phyloP scores from a whole-genome alignment of 805 yeast genomes.

The Candida wancherniae region DNA sequence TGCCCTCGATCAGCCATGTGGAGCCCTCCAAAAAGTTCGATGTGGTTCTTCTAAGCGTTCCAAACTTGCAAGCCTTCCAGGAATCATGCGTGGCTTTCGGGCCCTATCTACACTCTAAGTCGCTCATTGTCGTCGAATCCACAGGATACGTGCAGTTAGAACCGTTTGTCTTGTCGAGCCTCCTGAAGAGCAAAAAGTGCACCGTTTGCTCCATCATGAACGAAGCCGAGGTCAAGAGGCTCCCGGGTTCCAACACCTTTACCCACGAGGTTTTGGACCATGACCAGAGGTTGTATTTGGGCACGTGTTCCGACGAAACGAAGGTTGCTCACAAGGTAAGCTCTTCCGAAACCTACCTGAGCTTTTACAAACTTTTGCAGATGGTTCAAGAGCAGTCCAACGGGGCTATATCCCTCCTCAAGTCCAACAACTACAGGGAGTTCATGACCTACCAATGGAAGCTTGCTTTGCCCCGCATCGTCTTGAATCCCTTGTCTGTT shows the following conservation, averaged over 20 bases:
- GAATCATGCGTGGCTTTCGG: constrained; percentile 20
- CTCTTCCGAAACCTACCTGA: constrained; percentile 11
- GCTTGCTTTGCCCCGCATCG: constrained; percentile 70
- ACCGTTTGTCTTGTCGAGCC: constrained; percentile 53
- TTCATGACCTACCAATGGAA: constrained; percentile 79
- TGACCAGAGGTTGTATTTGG: constrained; percentile 44
- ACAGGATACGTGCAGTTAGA: constrained; percentile 71
- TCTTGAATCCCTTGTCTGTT: constrained; percentile 72
- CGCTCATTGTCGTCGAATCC: constrained; percentile 60
- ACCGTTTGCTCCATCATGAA: constrained; percentile 54
- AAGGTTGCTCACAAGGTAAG: constrained; percentile 10
- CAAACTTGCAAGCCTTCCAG: constrained; percentile 39
- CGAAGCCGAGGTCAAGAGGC: constrained; percentile 51
- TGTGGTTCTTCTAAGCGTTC: constrained; percentile 30
- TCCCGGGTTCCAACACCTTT: constrained; percentile 23
- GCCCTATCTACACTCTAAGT: constrained; percentile 27
- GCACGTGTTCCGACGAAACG: constrained; percentile 18
- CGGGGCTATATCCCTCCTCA: constrained; percentile 43
- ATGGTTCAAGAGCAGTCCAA: constrained; percentile 29
- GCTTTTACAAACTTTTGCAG: constrained; percentile 29
- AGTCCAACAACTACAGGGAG: constrained; percentile 49
- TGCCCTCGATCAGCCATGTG: constrained; percentile 14
- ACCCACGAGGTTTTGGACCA: constrained; percentile 25
- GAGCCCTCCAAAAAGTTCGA: constrained; percentile 23
- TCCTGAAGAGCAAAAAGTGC: constrained; percentile 26